Evolutionary conservation across 2,329 filamentous ascomycete genomes (phyloP), one percentile per base, ranked within the genome.

Genomic region (Colletotrichum sp.): DNA sequence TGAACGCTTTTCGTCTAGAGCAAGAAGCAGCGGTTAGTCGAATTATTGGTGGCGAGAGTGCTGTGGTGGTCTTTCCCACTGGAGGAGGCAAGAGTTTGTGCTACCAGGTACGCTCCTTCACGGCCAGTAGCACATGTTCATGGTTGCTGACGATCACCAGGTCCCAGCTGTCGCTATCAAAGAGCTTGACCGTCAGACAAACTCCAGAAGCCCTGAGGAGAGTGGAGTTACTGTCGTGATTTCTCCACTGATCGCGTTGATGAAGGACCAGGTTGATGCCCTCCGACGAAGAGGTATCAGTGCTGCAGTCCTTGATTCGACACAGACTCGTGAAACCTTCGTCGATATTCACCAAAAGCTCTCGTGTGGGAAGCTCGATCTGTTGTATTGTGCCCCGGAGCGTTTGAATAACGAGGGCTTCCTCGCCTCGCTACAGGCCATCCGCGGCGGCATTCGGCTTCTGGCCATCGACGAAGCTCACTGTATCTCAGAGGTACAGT

Each of bases 201-300:
- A 80, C 2, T 77, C 77, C 4, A 78, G 82, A 57, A 79, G 78
- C 0, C 68, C 80, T 1, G 81, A 81, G 4, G 84, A 86, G 21
- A 81, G 84, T 13, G 91, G 89, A 8, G 87, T 91, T 76, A 91
- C 89, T 2, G 85, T 92, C 8, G 88, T 92, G 4, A 88, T 91
- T 3, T 92, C 89, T 0, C 90, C 90, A 0, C 81, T 92, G 5
- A 89, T 92, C 68, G 89, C 89, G 3, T 79, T 92, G 69, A 92
- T 92, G 90, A 92, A 92, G 79, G 90, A 92, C 76, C 91, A 92
- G 78, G 89, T 91, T 1, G 90, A 92, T 77, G 87, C 88, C 2
- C 83, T 92, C 24, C 83, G 86, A 63, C 84, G 84, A 12, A 85
- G 87, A 32, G 88, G 88, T 1, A 87, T 92, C 12, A 79, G 86